Percentiles rank a stretch among this genome's conserved stretches.
phyloP scores from a whole-genome alignment of 495 filamentous ascomycete species.

The Cudoniella acicularis region DNA sequence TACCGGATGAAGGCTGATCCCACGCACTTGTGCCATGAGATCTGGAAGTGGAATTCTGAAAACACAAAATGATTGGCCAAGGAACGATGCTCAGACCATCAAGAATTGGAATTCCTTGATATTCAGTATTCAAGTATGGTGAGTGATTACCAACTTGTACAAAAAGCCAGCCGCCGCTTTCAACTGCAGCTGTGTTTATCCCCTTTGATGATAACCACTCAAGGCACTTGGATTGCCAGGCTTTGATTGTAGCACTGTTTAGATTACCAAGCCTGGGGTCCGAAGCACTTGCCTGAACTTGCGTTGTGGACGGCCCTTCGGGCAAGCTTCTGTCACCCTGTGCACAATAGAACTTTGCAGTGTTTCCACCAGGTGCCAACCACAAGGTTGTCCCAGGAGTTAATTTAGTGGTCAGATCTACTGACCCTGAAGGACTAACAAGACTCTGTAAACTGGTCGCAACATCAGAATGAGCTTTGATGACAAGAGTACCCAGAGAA shows the following conservation, averaged over 20 bases:
- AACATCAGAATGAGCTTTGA: constrained; percentile 22
- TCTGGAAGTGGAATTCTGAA: constrained; percentile 21
- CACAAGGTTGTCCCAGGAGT: constrained; percentile 32
- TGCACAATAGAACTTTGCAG: constrained; percentile 33
- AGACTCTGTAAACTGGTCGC: constrained; percentile 18
- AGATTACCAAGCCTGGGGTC: background rate
- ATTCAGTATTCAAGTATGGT: constrained; percentile 14
- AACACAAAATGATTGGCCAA: constrained; percentile 51
- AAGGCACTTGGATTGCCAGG: constrained; percentile 24
- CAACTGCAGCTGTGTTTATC: constrained; percentile 14
- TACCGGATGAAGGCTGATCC: background rate
- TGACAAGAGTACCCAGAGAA: constrained; percentile 23
- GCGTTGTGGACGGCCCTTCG: background rate
- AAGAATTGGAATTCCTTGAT: constrained; percentile 8
- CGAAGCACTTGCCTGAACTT: constrained; percentile 1
- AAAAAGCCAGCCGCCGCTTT: constrained; percentile 23
- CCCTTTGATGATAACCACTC: constrained; percentile 25
- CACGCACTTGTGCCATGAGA: background rate
- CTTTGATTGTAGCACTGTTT: constrained; percentile 14
- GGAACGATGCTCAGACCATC: constrained; percentile 21
- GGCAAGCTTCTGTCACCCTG: constrained; percentile 6
- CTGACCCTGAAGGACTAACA: background rate
- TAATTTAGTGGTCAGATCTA: background rate
- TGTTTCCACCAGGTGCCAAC: constrained; percentile 46
- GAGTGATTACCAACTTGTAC: constrained; percentile 21